These are phyloP conservation scores for Apocynum venetum DNA, from an alignment of 257 asterid species.

Conservation along the genomic window DNA sequence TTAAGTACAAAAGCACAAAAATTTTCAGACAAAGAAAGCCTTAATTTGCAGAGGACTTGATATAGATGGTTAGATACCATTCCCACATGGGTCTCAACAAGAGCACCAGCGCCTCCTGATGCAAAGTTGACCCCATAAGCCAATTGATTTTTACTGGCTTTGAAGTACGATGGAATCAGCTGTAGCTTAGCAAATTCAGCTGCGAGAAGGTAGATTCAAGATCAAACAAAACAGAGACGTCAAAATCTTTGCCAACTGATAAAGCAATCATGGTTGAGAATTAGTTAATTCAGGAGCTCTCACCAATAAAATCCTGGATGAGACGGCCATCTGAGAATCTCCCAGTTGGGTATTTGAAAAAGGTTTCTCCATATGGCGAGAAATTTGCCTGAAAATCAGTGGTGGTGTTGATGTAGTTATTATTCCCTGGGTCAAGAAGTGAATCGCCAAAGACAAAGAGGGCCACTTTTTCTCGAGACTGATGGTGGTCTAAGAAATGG, in stretches of 20 bases:
- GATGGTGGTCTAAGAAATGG: background rate
- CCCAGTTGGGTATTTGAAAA: constrained; percentile 55
- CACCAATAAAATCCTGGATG: constrained; percentile 60
- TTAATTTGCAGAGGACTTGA: background rate
- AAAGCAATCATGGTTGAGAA: no score
- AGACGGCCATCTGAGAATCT: constrained; percentile 72
- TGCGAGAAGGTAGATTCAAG: constrained; percentile 12
- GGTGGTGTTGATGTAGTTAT: constrained; percentile 66
- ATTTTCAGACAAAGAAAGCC: no score
- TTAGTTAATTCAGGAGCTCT: background rate
- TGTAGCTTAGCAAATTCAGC: constrained; percentile 55
- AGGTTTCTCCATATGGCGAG: constrained; percentile 55
- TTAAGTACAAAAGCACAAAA: no score
- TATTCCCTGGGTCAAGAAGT: constrained; percentile 58
- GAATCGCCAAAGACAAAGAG: constrained; percentile 69
- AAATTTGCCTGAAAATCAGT: constrained; percentile 59
- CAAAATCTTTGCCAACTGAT: background rate
- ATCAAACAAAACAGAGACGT: background rate
- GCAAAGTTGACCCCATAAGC: constrained; percentile 59
- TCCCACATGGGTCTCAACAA: constrained; percentile 49
- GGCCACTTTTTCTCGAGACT: background rate
- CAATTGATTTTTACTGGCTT: constrained; percentile 26
- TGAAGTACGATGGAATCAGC: constrained; percentile 40
- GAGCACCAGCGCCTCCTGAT: constrained; percentile 70
- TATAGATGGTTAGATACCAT: constrained; percentile 20